A percentile compares a stretch with the other conserved stretches of the same genome.
These are phyloP conservation scores for Penicillium thymicola DNA, from an alignment of 2,329 filamentous ascomycete genomes.

Conservation along the genomic window DNA sequence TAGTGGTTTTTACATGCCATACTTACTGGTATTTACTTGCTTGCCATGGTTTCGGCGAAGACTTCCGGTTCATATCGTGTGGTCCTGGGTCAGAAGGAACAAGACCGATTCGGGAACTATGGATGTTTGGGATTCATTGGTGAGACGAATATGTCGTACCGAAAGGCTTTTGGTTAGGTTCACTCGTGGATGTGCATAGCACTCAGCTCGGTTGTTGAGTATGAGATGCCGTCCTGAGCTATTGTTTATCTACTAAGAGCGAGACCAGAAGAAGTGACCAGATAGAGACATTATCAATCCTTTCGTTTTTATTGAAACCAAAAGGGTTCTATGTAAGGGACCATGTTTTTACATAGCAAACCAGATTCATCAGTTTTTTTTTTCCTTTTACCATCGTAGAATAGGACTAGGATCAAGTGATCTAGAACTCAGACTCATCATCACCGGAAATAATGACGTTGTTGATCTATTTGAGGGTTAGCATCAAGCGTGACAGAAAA, in stretches of 20 bases:
- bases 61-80: not conserved
- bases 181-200: not conserved
- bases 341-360: slow-evolving; percentile 27
- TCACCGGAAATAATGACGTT: slow-evolving; percentile 89
- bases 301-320: slow-evolving; percentile 25
- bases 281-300: slow-evolving; percentile 21
- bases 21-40: not conserved
- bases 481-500: slow-evolving; percentile 1
- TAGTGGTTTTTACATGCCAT: not conserved
- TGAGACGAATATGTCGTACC: not conserved
- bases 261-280: not conserved
- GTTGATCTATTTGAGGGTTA: slow-evolving; percentile 58
- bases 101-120: not conserved
- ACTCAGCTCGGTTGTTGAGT: not conserved
- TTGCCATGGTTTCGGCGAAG: not conserved
- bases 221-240: not conserved
- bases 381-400: slow-evolving; percentile 20
- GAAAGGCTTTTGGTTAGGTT: not conserved
- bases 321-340: slow-evolving; percentile 25
- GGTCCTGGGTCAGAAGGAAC: not conserved
- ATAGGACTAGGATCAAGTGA: slow-evolving; percentile 23
- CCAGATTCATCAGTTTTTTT: slow-evolving; percentile 21
- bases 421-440: slow-evolving; percentile 82
- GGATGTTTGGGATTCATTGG: not conserved
- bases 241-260: not conserved